Conservation (phyloP, 352 stramenopile species). For the Nothophytophthora sp. region DNA sequence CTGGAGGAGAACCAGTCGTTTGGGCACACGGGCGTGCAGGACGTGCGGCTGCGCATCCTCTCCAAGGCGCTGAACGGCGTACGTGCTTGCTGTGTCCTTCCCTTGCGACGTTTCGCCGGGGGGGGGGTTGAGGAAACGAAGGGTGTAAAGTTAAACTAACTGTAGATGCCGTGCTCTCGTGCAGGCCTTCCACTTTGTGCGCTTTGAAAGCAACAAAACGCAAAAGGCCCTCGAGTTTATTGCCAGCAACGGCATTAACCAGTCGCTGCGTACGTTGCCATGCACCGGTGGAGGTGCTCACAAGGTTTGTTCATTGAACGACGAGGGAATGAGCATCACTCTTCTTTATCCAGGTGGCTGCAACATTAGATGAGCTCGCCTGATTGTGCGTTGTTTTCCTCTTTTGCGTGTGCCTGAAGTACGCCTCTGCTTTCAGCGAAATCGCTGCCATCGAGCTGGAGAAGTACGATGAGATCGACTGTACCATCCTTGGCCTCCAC, state of each 20-base stretch:
- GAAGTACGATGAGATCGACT: conserved; percentile 95
- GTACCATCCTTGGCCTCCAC: conserved; percentile 96
- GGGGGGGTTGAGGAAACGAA: too few species aligned
- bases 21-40: conserved; percentile 83
- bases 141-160: too few species aligned
- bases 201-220: conserved; percentile 81
- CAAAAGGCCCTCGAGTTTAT: conserved; percentile 80
- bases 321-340: too few species aligned
- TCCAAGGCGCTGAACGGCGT: conserved; percentile 90
- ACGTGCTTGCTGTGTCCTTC: background rate
- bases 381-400: background rate
- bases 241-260: conserved; percentile 71
- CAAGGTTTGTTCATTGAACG: conserved; percentile 67
- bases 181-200: conserved; percentile 96
- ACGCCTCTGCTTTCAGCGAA: conserved; percentile 66
- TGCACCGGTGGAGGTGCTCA: conserved; percentile 85
- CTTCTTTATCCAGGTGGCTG: background rate
- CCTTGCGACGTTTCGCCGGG: background rate
- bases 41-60: conserved; percentile 86
- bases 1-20: conserved; percentile 82
- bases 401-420: conserved; percentile 33
- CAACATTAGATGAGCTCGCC: background rate
- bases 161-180: background rate
- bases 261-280: conserved; percentile 74
- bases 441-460: conserved; percentile 83